Evolutionary conservation across 1,284 basidiomycete genomes (phyloP).

Genomic region (Schizophyllum commune): DNA sequence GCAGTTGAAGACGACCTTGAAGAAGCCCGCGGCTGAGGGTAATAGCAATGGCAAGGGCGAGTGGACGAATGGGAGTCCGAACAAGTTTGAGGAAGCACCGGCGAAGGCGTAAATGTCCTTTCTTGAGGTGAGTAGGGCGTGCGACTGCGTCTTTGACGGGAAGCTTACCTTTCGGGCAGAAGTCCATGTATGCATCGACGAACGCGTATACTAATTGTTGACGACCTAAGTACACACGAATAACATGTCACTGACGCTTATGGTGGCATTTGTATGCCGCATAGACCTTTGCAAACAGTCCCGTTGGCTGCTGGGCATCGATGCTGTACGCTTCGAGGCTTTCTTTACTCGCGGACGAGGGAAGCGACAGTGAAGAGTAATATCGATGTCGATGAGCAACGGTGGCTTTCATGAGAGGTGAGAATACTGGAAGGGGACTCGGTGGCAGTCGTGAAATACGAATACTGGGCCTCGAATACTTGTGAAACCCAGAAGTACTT

Average conservation of each 20-base stretch:
- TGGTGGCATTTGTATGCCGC: neutral
- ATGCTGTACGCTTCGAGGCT: neutral
- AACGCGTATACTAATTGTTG: no score
- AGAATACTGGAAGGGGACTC: neutral
- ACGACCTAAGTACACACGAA: no score
- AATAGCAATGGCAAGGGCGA: neutral
- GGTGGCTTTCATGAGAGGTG: neutral
- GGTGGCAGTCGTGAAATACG: neutral
- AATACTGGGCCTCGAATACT: neutral
- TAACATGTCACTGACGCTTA: neutral
- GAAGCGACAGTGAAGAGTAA: neutral
- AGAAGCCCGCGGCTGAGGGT: conserved; percentile 10
- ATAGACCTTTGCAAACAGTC: neutral
- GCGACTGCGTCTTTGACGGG: neutral
- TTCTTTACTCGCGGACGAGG: neutral
- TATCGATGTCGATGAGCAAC: neutral
- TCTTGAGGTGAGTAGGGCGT: neutral
- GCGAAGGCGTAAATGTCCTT: neutral
- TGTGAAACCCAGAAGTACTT: neutral
- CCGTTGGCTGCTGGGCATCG: neutral
- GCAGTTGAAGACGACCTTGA: conserved; percentile 9
- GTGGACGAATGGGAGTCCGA: neutral
- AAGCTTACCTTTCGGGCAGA: no score
- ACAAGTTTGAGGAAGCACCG: neutral
- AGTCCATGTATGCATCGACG: no score